A percentile compares a stretch with the other conserved stretches of the same genome.
These are phyloP conservation scores for Bruguiera sexangula DNA, from an alignment of 345 rosid species.

Conservation along the genomic window DNA sequence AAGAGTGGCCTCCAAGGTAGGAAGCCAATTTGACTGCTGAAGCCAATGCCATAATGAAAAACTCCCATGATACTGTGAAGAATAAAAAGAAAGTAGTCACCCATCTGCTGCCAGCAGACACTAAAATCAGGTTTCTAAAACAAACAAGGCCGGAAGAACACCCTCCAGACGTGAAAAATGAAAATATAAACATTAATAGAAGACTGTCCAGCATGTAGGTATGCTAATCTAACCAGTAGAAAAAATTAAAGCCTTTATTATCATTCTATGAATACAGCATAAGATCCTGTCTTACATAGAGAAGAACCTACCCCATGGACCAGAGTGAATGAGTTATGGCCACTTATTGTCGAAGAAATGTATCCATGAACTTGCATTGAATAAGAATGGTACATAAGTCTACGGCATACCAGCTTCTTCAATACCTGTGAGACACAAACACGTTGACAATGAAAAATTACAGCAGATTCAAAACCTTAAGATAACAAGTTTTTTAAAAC, in stretches of 20 bases:
- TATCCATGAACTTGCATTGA: conserved; percentile 95
- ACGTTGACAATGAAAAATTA: conserved; percentile 12
- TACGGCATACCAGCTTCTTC: conserved; percentile 73
- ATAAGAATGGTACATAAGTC: conserved; percentile 82
- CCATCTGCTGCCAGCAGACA: background rate
- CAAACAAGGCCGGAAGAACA: background rate
- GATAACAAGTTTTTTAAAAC: background rate
- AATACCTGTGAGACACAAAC: conserved; percentile 52
- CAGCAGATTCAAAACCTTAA: background rate
- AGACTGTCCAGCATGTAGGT: background rate
- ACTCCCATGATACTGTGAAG: conserved; percentile 83
- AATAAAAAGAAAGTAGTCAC: background rate
- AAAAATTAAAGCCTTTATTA: background rate
- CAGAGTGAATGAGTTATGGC: conserved; percentile 52
- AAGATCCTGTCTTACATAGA: conserved; percentile 1
- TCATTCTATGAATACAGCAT: background rate
- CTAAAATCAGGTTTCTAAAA: background rate
- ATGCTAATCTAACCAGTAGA: background rate
- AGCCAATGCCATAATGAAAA: conserved; percentile 95
- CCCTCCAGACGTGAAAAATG: background rate
- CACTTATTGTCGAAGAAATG: conserved; percentile 44
- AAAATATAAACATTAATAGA: background rate
- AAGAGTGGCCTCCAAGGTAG: conserved; percentile 89
- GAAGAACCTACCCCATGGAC: conserved; percentile 71
- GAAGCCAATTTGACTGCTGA: conserved; percentile 94